Percentiles rank a stretch among this genome's conserved stretches.
Evolutionary conservation across 1,139 yeast species (phyloP).

Genomic region (Geotrichum restrictum): DNA sequence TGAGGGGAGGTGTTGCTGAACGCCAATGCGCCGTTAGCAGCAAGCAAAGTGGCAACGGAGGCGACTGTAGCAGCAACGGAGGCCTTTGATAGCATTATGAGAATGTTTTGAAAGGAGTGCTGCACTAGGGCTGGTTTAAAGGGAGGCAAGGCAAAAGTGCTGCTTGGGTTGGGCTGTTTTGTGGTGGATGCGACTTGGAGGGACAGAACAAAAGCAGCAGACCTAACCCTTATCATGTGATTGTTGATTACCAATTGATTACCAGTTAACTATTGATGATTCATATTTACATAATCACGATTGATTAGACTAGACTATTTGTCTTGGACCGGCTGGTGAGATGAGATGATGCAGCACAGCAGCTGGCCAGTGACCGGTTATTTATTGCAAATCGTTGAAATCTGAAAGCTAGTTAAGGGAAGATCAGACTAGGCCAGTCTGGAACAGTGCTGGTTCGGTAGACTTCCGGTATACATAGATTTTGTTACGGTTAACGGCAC

Average conservation of each 20-base stretch:
- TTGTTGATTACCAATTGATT: neutral
- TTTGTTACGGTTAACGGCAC: too few species aligned
- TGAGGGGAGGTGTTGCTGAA: constrained; percentile 29
- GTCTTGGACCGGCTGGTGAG: too few species aligned
- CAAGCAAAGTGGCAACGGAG: constrained; percentile 10
- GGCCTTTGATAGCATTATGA: constrained; percentile 18
- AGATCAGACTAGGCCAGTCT: too few species aligned
- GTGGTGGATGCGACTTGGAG: constrained; percentile 13
- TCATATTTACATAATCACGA: too few species aligned
- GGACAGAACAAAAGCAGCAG: constrained; percentile 12
- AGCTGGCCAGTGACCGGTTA: too few species aligned
- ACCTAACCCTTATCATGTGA: constrained; percentile 15
- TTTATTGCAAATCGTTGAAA: too few species aligned
- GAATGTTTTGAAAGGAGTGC: neutral
- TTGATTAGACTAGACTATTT: too few species aligned
- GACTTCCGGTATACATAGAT: too few species aligned
- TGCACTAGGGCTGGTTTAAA: neutral
- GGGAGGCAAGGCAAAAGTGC: neutral
- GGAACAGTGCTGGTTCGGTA: too few species aligned
- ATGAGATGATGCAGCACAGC: too few species aligned
- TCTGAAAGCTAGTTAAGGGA: too few species aligned
- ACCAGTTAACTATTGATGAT: too few species aligned
- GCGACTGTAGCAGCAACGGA: constrained; percentile 11
- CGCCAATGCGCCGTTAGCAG: constrained; percentile 23
- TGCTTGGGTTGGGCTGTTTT: constrained; percentile 4